Evolutionary conservation across 2,329 filamentous ascomycete species (phyloP), one percentile per base, ranked within the genome.

Genomic region (Chaetoscypha palmicola): DNA sequence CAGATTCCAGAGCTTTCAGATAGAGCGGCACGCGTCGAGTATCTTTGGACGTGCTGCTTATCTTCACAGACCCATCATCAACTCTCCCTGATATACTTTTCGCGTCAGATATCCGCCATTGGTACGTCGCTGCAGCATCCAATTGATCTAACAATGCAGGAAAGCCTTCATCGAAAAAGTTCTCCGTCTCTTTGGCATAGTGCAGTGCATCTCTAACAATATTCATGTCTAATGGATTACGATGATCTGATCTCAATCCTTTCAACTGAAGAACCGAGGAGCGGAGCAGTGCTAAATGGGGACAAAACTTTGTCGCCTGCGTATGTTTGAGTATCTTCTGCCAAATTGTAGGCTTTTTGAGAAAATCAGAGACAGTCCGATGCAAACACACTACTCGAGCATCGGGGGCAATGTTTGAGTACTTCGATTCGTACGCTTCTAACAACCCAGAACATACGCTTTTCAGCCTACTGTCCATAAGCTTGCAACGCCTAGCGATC

Each of bases 401-500:
- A 16, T 43, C 41, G 2, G 41, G 41, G n/a, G 34, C 33, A 16
- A 32, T 43, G 21, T 23, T 38, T 9, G 33, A 31, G 21, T 38
- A 43, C 16, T 31, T 38, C 5, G 41, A 38, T 4, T 43, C 34
- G 11, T 43, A 43, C 8, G 41, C 37, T n/a, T 43, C 41, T 2
- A 43, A 34, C 3, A 43, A n/a, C 1, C 34, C 41, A 5, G 41
- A 43, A 32, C 41, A 43, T 12, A 43, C 34, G 19, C 41, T 38
- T n/a, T 43, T 43, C 9, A 43, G 34, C 16, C 33, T 37, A 12
- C 17, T 43, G n/a, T 43, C 41, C 34, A 43, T 43, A 10, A 43
- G 34, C 17, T 38, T 38, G 17, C 34, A 43, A 4, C 34, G 41
- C 9, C n/a, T 16, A 24, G 14, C 4, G 8, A 43, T 37, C 14